A percentile compares a stretch with the other conserved stretches of the same genome.
phyloP scores from a whole-genome alignment of 2,329 filamentous ascomycete genomes.

The Aureobasidium mangrovei region DNA sequence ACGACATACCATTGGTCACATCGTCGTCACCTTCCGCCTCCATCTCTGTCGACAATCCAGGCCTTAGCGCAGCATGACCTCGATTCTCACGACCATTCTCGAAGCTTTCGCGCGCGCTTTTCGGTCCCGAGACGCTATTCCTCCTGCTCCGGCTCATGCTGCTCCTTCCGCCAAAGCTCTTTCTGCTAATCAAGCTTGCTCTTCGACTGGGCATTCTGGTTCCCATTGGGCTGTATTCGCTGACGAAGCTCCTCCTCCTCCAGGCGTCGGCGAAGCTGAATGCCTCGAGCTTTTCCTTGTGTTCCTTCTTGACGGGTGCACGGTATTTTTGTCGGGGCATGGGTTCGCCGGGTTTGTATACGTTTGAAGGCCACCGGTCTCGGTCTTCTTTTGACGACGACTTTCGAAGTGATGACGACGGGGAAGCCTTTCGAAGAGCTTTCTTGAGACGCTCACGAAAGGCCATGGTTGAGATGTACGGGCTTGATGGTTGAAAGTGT shows the following conservation, averaged over 20 bases:
- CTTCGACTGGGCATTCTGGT: slow-evolving; percentile 35
- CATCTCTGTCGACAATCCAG: slow-evolving; percentile 27
- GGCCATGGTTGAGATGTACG: slow-evolving; percentile 30
- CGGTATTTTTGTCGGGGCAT: slow-evolving; percentile 45
- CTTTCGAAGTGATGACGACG: slow-evolving; percentile 21
- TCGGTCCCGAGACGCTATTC: slow-evolving; percentile 15
- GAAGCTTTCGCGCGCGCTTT: slow-evolving; percentile 12
- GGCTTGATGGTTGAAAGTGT: not conserved
- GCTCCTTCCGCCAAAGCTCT: slow-evolving; percentile 19
- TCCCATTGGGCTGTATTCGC: slow-evolving; percentile 42
- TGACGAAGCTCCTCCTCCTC: slow-evolving; percentile 37
- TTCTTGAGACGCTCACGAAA: slow-evolving; percentile 39
- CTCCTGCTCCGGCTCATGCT: slow-evolving; percentile 16
- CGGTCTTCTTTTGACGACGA: slow-evolving; percentile 19
- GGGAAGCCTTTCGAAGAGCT: slow-evolving; percentile 30
- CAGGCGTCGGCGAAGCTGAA: slow-evolving; percentile 41
- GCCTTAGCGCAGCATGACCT: slow-evolving; percentile 20
- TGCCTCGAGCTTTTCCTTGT: slow-evolving; percentile 41
- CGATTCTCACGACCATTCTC: slow-evolving; percentile 16
- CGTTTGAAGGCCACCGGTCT: slow-evolving; percentile 33
- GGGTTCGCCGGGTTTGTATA: slow-evolving; percentile 43
- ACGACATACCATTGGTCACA: slow-evolving; percentile 35
- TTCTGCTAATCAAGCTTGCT: slow-evolving; percentile 20
- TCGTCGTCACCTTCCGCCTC: slow-evolving; percentile 39
- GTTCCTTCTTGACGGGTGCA: slow-evolving; percentile 39